Evolutionary conservation across 169 alveolate genomes (phyloP).

Genomic region (Eimeria falciformis): DNA sequence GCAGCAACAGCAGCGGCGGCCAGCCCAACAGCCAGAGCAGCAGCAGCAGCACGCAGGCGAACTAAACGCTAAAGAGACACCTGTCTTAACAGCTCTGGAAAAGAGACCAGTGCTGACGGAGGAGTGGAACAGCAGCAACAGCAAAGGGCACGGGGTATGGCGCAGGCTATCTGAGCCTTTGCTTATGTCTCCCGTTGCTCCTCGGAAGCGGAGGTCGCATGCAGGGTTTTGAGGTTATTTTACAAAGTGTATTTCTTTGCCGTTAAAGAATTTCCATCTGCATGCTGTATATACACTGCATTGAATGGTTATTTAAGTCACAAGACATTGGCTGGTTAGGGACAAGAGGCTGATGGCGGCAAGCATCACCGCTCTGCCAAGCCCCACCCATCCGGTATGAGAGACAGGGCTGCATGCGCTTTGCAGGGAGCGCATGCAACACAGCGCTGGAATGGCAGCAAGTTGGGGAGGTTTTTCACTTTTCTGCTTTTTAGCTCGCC

Average conservation of each 20-base stretch:
- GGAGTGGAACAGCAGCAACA: neutral
- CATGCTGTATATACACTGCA: neutral
- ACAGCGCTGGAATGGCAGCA: no score
- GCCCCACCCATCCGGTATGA: no score
- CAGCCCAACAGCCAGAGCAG: conserved; percentile 9
- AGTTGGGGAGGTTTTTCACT: no score
- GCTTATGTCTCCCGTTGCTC: conserved; percentile 54
- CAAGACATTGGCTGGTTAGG: no score
- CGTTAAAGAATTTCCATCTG: no score
- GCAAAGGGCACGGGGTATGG: conserved; percentile 15
- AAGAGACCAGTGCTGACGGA: neutral
- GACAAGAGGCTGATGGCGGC: no score
- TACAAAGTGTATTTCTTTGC: no score
- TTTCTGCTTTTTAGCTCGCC: no score
- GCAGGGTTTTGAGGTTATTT: neutral
- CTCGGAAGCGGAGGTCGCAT: conserved; percentile 60
- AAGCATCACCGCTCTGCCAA: no score
- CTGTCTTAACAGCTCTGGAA: neutral
- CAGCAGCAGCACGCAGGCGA: neutral
- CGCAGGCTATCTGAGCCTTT: conserved; percentile 17
- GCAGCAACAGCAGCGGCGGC: conserved; percentile 16
- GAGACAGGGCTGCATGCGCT: no score
- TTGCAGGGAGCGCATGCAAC: no score
- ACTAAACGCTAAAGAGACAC: neutral
- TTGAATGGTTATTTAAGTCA: neutral